phyloP scores from a whole-genome alignment of 1,284 basidiomycete genomes.

The Ustilago crameri region DNA sequence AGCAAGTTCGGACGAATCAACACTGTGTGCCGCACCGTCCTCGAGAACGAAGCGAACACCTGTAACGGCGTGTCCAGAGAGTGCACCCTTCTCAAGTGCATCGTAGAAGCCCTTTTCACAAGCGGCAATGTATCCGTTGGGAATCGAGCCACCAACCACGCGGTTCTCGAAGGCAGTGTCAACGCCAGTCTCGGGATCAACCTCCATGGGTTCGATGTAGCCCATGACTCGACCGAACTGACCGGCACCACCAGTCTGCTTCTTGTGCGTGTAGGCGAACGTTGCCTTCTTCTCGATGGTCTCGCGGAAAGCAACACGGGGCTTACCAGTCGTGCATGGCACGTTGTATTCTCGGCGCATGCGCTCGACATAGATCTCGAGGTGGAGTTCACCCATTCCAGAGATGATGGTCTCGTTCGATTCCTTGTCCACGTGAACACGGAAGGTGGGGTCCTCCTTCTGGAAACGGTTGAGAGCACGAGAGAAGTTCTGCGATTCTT shows the following conservation, averaged over 20 bases:
- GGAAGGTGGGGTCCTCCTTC: conserved; percentile 99
- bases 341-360: conserved; percentile 98
- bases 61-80: conserved; percentile 88
- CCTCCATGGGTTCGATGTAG: conserved; percentile 86
- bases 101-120: conserved; percentile 97
- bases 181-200: conserved; percentile 81
- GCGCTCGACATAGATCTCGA: conserved; percentile 99
- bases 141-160: conserved; percentile 92
- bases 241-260: conserved; percentile 96
- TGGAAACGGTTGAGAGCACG: conserved; percentile 97
- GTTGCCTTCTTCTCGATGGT: conserved; percentile 84
- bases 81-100: conserved; percentile 87
- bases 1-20: conserved; percentile 96
- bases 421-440: conserved; percentile 92
- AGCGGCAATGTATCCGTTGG: conserved; percentile 90
- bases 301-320: conserved; percentile 96
- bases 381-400: conserved; percentile 98
- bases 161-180: conserved; percentile 88
- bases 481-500: conserved; percentile 86
- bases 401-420: conserved; percentile 99
- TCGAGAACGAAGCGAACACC: conserved; percentile 88
- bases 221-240: conserved; percentile 95
- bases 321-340: conserved; percentile 92
- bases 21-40: conserved; percentile 92
- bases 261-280: conserved; percentile 96